phyloP scores from a whole-genome alignment of 495 filamentous ascomycete genomes.

The Annulohypoxylon stygium region DNA sequence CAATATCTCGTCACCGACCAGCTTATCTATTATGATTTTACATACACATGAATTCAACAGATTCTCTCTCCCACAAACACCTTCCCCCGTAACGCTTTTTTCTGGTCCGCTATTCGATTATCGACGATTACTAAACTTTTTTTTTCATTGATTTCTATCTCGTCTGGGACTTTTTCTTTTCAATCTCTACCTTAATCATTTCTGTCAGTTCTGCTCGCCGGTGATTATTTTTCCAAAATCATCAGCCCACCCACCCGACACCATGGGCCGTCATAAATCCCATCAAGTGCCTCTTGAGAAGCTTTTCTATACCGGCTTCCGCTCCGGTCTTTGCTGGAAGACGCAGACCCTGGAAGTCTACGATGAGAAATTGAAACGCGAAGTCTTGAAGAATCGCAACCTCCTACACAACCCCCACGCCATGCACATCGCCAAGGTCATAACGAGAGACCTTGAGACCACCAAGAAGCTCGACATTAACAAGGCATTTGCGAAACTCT shows the following conservation, averaged over 20 bases:
- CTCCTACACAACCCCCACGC: conserved; percentile 33
- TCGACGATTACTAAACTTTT: too few relatives aligned
- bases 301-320: conserved; percentile 4
- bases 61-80: too few relatives aligned
- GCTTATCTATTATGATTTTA: too few relatives aligned
- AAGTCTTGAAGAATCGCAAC: conserved; percentile 5
- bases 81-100: too few relatives aligned
- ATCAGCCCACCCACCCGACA: too few relatives aligned
- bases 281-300: not conserved
- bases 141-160: too few relatives aligned
- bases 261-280: not conserved
- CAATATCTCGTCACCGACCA: not conserved
- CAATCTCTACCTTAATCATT: too few relatives aligned
- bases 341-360: conserved; percentile 12
- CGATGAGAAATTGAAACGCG: not conserved
- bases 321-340: conserved; percentile 33
- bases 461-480: not conserved
- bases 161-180: too few relatives aligned
- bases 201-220: not conserved
- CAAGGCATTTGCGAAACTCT: conserved; percentile 28
- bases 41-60: too few relatives aligned
- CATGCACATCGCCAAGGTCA: conserved; percentile 28
- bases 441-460: conserved; percentile 8
- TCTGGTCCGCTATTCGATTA: too few relatives aligned
- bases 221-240: not conserved